phyloP scores from a whole-genome alignment of 2,329 filamentous ascomycete genomes.

The Xylariaceae sp. region DNA sequence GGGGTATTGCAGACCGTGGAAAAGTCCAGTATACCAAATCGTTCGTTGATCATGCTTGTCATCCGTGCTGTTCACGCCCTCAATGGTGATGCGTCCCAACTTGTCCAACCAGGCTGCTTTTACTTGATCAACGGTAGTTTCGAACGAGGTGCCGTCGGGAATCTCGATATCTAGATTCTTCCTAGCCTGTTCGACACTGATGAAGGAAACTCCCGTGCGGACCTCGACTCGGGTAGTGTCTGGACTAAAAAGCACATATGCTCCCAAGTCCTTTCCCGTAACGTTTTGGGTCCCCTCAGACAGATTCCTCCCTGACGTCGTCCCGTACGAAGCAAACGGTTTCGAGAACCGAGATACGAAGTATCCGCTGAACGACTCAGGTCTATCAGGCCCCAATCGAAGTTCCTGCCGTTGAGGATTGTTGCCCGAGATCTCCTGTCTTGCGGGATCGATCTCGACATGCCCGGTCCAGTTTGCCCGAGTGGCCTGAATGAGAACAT shows the following conservation, averaged over 20 bases:
- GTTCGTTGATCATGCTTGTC: slow-evolving; percentile 38
- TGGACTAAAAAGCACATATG: slow-evolving; percentile 37
- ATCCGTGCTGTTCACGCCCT: slow-evolving; percentile 39
- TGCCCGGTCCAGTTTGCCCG: slow-evolving; percentile 43
- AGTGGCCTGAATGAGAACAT: slow-evolving; percentile 41
- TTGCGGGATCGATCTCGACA: slow-evolving; percentile 34
- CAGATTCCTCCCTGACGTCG: slow-evolving; percentile 30
- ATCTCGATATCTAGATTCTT: slow-evolving; percentile 41
- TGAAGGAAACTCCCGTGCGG: slow-evolving; percentile 43
- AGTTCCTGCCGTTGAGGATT: slow-evolving; percentile 45
- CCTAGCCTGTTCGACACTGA: slow-evolving; percentile 43
- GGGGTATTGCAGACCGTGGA: slow-evolving; percentile 44
- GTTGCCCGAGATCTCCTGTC: slow-evolving; percentile 38
- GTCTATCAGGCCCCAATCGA: slow-evolving; percentile 38
- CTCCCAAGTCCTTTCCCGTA: slow-evolving; percentile 34
- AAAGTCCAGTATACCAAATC: slow-evolving; percentile 43
- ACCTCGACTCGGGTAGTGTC: slow-evolving; percentile 36
- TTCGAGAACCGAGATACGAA: slow-evolving; percentile 44
- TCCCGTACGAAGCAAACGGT: slow-evolving; percentile 37
- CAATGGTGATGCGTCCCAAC: slow-evolving; percentile 38
- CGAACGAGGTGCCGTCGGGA: slow-evolving; percentile 34
- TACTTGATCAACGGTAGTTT: slow-evolving; percentile 35
- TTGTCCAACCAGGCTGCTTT: slow-evolving; percentile 43
- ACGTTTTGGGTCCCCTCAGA: slow-evolving; percentile 21
- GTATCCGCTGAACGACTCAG: slow-evolving; percentile 39